Conservation (phyloP, 164 flowering plant species). For the Macadamia integrifolia region DNA sequence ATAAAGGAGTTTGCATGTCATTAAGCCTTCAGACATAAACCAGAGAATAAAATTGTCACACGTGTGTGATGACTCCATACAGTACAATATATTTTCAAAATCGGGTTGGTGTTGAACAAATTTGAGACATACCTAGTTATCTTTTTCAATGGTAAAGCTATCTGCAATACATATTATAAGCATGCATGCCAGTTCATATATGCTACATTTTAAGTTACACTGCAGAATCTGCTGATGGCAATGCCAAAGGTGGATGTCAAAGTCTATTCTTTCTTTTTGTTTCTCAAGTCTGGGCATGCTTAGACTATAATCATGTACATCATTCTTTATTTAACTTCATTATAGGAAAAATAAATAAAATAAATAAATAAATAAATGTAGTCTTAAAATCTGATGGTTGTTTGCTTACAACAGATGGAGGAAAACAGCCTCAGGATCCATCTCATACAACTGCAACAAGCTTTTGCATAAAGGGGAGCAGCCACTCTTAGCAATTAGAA, state of each 20-base stretch:
- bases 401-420: constrained; percentile 45
- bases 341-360: too few species aligned
- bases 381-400: background rate
- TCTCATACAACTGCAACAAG: constrained; percentile 54
- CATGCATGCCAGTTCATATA: background rate
- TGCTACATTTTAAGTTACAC: background rate
- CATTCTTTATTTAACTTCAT: too few species aligned
- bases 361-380: too few species aligned
- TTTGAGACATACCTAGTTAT: background rate
- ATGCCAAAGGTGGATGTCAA: too few species aligned
- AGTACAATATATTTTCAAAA: background rate
- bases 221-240: too few species aligned
- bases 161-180: background rate
- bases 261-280: too few species aligned
- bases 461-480: constrained; percentile 16
- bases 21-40: too few species aligned
- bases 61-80: too few species aligned
- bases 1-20: too few species aligned
- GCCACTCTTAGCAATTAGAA: constrained; percentile 15
- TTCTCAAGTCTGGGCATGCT: too few species aligned
- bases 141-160: background rate
- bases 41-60: too few species aligned
- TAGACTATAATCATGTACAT: too few species aligned
- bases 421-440: constrained; percentile 69
- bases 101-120: background rate